Conservation (phyloP, 1,284 basidiomycete species). For the Mixia osmundae region DNA sequence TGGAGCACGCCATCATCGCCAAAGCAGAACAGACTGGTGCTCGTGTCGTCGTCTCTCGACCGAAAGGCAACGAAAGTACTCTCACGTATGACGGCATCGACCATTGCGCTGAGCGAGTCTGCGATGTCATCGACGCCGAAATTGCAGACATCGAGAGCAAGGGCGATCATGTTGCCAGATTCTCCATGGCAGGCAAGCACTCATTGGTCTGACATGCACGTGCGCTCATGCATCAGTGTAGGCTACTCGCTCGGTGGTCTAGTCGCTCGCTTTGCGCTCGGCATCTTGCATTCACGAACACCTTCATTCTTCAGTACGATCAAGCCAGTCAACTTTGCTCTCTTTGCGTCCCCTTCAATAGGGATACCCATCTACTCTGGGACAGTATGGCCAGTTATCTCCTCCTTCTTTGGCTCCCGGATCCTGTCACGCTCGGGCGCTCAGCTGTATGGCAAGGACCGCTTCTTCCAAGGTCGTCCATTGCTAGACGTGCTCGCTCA, state of each 20-base stretch:
- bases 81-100: too few species aligned
- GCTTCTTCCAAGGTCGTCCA: constrained; percentile 38
- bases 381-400: constrained; percentile 37
- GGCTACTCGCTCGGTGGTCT: constrained; percentile 57
- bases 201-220: too few species aligned
- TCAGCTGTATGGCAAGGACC: constrained; percentile 51
- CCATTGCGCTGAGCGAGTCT: too few species aligned
- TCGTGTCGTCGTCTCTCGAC: too few species aligned
- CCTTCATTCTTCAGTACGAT: constrained; percentile 38
- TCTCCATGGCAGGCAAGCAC: too few species aligned
- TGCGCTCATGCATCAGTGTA: too few species aligned
- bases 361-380: constrained; percentile 20
- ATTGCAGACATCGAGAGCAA: too few species aligned
- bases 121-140: too few species aligned
- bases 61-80: too few species aligned
- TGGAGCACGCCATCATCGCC: too few species aligned
- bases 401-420: constrained; percentile 40
- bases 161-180: too few species aligned
- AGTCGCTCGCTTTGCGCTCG: constrained; percentile 49
- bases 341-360: constrained; percentile 58
- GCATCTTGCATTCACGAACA: constrained; percentile 38
- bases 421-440: constrained; percentile 63
- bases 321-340: constrained; percentile 49
- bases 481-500: constrained; percentile 66
- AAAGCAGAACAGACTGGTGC: too few species aligned